Conservation (phyloP, 2,329 filamentous ascomycete species). For the Chrysoporthe deuterocubensis region DNA sequence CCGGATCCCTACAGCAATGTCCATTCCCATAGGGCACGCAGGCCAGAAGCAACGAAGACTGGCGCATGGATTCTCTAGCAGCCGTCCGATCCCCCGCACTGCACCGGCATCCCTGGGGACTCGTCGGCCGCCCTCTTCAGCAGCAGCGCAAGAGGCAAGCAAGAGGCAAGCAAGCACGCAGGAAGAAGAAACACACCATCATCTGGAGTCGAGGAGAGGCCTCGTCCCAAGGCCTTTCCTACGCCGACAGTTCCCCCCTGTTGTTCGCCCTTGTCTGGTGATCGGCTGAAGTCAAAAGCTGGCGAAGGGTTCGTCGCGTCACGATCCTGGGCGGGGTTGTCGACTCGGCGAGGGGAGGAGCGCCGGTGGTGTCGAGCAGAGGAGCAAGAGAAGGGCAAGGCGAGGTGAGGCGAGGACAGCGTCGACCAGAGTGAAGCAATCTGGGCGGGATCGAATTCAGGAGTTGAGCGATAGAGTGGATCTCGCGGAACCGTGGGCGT, state of each 20-base stretch:
- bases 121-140: background rate
- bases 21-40: background rate
- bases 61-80: background rate
- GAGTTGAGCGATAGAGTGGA: conserved; percentile 29
- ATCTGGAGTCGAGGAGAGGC: conserved; percentile 47
- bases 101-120: background rate
- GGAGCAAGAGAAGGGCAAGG: conserved; percentile 5
- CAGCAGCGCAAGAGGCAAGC: background rate
- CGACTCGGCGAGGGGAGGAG: conserved; percentile 21
- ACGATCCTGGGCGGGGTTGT: conserved; percentile 20
- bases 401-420: background rate
- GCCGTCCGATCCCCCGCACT: conserved; percentile 4
- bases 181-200: conserved; percentile 52
- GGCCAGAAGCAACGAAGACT: background rate
- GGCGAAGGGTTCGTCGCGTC: conserved; percentile 20
- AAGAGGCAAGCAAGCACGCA: conserved; percentile 4
- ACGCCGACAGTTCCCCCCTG: conserved; percentile 37
- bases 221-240: conserved; percentile 37
- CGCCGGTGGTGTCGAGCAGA: conserved; percentile 20
- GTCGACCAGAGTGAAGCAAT: conserved; percentile 18
- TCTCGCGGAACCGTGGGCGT: conserved; percentile 26
- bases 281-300: conserved; percentile 17
- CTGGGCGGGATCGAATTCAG: conserved; percentile 21
- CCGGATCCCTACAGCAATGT: conserved; percentile 18
- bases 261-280: conserved; percentile 25